These are phyloP conservation scores for Ehretia macrophylla DNA, from an alignment of 257 asterid genomes.

Conservation along the genomic window DNA sequence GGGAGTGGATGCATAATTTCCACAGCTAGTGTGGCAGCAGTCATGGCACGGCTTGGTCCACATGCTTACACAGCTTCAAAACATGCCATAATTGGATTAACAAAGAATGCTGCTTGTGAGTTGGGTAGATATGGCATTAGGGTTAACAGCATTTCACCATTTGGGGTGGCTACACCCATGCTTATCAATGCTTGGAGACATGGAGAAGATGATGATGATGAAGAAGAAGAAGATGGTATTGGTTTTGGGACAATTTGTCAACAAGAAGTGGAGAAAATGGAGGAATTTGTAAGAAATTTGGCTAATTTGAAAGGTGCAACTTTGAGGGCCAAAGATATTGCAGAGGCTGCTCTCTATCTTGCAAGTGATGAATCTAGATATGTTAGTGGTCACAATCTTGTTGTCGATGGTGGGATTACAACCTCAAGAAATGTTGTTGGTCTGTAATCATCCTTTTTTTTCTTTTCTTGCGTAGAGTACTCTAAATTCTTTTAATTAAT, in stretches of 20 bases:
- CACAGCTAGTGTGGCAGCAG: slow-evolving; percentile 72
- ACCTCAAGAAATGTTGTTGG: slow-evolving; percentile 15
- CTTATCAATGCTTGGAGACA: slow-evolving; percentile 62
- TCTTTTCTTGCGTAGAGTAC: no score
- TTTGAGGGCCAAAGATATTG: slow-evolving; percentile 22
- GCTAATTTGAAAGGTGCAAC: slow-evolving; percentile 39
- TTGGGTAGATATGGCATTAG: slow-evolving; percentile 67
- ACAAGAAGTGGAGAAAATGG: slow-evolving; percentile 58
- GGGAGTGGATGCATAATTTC: slow-evolving; percentile 60
- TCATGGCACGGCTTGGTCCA: slow-evolving; percentile 72
- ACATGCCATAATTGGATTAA: slow-evolving; percentile 75
- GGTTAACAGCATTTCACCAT: slow-evolving; percentile 82
- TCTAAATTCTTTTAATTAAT: no score
- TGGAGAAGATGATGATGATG: slow-evolving; percentile 11
- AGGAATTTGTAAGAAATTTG: slow-evolving; percentile 60
- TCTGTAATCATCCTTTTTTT: neutral
- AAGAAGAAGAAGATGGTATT: slow-evolving; percentile 10
- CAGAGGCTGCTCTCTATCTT: slow-evolving; percentile 32
- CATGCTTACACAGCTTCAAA: slow-evolving; percentile 85
- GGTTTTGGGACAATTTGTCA: slow-evolving; percentile 6
- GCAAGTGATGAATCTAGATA: slow-evolving; percentile 36
- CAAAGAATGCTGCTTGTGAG: slow-evolving; percentile 74
- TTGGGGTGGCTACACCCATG: slow-evolving; percentile 91
- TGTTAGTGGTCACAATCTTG: slow-evolving; percentile 31
- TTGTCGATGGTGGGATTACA: slow-evolving; percentile 34